A percentile compares a stretch with the other conserved stretches of the same genome.
These are phyloP conservation scores for Leccinum barrowsii DNA, from an alignment of 768 basidiomycete species.

Conservation along the genomic window DNA sequence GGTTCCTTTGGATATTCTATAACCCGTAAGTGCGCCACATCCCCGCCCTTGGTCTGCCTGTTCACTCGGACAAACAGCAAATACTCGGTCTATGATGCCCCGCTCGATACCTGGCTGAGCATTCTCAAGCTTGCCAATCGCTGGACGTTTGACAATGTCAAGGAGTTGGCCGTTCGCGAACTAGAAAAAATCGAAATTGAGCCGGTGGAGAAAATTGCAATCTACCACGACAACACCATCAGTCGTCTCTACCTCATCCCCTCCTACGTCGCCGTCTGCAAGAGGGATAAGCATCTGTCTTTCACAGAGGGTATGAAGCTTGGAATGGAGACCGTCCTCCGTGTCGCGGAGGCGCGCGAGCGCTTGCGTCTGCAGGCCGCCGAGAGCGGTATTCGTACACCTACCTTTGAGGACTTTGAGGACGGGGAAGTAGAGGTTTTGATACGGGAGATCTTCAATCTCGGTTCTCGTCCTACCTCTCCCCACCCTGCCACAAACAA, in stretches of 20 bases:
- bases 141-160: slow-evolving; percentile 41
- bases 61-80: slow-evolving; percentile 20
- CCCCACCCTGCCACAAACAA: slow-evolving; percentile 9
- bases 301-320: slow-evolving; percentile 41
- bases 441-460: slow-evolving; percentile 28
- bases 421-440: slow-evolving; percentile 25
- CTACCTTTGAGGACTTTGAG: slow-evolving; percentile 33
- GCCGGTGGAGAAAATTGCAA: slow-evolving; percentile 35
- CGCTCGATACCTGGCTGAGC: slow-evolving; percentile 39
- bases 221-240: slow-evolving; percentile 37
- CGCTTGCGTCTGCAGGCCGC: slow-evolving; percentile 34
- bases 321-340: slow-evolving; percentile 37
- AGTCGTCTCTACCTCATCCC: slow-evolving; percentile 34
- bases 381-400: slow-evolving; percentile 29
- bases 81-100: slow-evolving; percentile 39
- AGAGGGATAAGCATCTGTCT: slow-evolving; percentile 34
- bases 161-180: slow-evolving; percentile 36
- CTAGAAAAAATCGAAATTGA: slow-evolving; percentile 36
- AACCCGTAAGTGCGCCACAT: slow-evolving; percentile 44
- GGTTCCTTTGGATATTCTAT: slow-evolving; percentile 62
- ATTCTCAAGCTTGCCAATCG: slow-evolving; percentile 38
- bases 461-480: slow-evolving; percentile 27
- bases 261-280: slow-evolving; percentile 35
- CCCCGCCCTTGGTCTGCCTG: background rate
- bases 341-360: slow-evolving; percentile 39